A percentile compares a stretch with the other conserved stretches of the same genome.
Conservation (phyloP, 352 stramenopile species). For the Globisporangium camurandrum region DNA sequence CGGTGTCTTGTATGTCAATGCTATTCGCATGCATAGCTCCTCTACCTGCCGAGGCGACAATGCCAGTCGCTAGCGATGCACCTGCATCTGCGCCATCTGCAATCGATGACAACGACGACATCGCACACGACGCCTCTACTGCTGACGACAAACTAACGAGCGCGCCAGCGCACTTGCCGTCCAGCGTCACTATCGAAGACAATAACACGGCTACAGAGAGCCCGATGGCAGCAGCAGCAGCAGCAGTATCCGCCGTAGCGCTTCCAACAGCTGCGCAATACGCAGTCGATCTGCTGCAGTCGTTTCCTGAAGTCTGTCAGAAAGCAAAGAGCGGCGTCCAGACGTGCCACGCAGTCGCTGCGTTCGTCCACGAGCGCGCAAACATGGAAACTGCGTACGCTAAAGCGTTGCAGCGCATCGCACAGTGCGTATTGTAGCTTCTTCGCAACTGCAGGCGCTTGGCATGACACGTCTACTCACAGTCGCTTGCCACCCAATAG, state of each 20-base stretch:
- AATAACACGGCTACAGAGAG: background rate
- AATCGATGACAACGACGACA: background rate
- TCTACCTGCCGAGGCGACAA: no score
- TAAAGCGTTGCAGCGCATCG: conserved; percentile 46
- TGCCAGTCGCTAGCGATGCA: background rate
- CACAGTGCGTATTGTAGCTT: conserved; percentile 29
- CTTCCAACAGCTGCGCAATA: conserved; percentile 18
- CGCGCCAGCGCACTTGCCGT: background rate
- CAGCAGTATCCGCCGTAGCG: background rate
- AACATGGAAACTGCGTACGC: conserved; percentile 53
- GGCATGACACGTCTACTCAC: background rate
- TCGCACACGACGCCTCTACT: background rate
- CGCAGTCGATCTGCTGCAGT: conserved; percentile 59
- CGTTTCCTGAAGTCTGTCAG: conserved; percentile 63
- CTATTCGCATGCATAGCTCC: background rate
- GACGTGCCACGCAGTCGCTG: conserved; percentile 60
- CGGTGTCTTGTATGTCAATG: no score
- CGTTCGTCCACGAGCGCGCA: conserved; percentile 53
- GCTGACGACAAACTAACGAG: background rate
- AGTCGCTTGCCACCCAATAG: no score
- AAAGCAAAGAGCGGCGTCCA: conserved; percentile 74
- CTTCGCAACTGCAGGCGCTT: background rate
- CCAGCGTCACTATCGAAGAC: background rate
- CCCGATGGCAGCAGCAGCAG: background rate
- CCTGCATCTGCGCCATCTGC: background rate